A percentile compares a stretch with the other conserved stretches of the same genome.
Conservation (phyloP, 176 grass and related monocot species). For the Leersia perrieri region DNA sequence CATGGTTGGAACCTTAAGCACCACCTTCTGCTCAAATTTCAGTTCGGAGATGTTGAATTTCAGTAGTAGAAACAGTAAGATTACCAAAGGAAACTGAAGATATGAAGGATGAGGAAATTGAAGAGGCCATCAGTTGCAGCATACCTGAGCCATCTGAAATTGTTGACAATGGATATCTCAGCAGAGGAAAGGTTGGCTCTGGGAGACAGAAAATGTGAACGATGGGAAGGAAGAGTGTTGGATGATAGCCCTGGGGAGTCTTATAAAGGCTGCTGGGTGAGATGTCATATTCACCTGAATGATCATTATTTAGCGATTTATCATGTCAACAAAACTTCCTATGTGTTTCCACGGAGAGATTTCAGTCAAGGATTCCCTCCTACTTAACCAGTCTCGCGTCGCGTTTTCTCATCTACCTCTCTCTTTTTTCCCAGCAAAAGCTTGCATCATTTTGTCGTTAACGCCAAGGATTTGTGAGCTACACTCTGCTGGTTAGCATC, state of each 20-base stretch:
- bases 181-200: not conserved
- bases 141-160: conserved; percentile 55
- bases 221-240: not conserved
- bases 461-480: not conserved
- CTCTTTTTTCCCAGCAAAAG: not conserved
- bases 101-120: not conserved
- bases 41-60: not conserved
- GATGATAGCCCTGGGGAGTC: not conserved
- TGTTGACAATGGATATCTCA: not conserved
- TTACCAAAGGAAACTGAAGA: not conserved
- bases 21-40: conserved; percentile 59
- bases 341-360: conserved; percentile 1
- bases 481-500: not conserved
- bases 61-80: not conserved
- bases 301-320: not conserved
- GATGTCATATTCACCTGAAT: not conserved
- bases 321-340: not conserved
- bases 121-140: not conserved
- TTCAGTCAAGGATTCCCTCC: not conserved
- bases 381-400: not conserved
- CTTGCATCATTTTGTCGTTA: not conserved
- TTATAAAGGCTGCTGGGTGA: not conserved
- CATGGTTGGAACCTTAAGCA: conserved; percentile 71
- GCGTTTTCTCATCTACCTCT: no score
- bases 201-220: not conserved